These are phyloP conservation scores for Leptographium wingfieldii DNA, from an alignment of 2,329 filamentous ascomycete genomes.

Conservation along the genomic window DNA sequence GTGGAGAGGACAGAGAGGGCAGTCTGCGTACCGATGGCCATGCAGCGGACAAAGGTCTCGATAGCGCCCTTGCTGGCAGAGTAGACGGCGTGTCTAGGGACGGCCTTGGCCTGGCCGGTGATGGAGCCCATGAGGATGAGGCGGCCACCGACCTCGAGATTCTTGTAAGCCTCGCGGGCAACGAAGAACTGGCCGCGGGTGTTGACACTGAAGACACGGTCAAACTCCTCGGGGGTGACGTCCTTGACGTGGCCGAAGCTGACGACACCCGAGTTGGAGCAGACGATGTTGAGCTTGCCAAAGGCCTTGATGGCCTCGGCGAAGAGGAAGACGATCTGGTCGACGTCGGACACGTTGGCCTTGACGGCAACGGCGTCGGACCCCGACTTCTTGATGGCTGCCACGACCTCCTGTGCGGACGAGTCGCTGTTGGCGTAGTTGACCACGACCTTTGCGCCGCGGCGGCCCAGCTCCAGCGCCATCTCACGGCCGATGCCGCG, in stretches of 20 bases:
- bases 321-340: slow-evolving; percentile 20
- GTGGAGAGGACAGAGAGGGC: background rate
- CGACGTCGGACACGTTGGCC: slow-evolving; percentile 20
- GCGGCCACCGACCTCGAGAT: slow-evolving; percentile 48
- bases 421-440: slow-evolving; percentile 18
- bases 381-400: slow-evolving; percentile 12
- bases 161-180: slow-evolving; percentile 47
- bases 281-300: slow-evolving; percentile 48
- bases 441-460: slow-evolving; percentile 22
- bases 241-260: slow-evolving; percentile 46
- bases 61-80: slow-evolving; percentile 24
- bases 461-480: slow-evolving; percentile 29
- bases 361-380: slow-evolving; percentile 18
- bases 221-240: slow-evolving; percentile 44
- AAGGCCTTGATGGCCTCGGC: slow-evolving; percentile 43
- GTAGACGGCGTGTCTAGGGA: slow-evolving; percentile 23
- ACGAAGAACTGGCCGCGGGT: slow-evolving; percentile 50
- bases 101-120: slow-evolving; percentile 26
- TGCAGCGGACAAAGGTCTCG: slow-evolving; percentile 21
- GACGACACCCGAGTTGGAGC: slow-evolving; percentile 48
- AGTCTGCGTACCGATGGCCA: slow-evolving; percentile 12
- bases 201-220: slow-evolving; percentile 49
- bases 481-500: slow-evolving; percentile 52
- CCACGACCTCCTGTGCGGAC: slow-evolving; percentile 12
- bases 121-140: slow-evolving; percentile 53